Evolutionary conservation across 495 filamentous ascomycete genomes (phyloP), one percentile per base, ranked within the genome.

Genomic region (Astrocystis sublimbata): DNA sequence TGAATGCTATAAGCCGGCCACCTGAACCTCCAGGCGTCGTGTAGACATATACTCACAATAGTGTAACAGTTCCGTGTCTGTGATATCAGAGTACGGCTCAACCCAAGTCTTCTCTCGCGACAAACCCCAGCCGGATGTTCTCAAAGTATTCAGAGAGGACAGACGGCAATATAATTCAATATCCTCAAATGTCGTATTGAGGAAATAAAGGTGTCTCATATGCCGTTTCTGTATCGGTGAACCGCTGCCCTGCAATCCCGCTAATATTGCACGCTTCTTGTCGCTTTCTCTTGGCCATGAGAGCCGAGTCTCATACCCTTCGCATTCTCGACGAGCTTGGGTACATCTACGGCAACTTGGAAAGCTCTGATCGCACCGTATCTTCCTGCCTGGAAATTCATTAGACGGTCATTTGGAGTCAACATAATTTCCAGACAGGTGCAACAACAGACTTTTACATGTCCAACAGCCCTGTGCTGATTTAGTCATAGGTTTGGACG

Each of bases 241-340:
- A 38, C 42, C n/a, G 13, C 17, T 30, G 17, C 43, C 30, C 19
- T 51, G 59, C 46, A 52, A 49, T 31, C 46, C 47, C 19, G 26
- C 54, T 15, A 42, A 47, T 12, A 71, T 63, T 3, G 67, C 67
- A 59, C 69, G 69, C 51, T 51, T 69, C 28, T 49, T 58, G 36
- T 71, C 69, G 59, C 60, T 52, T 28, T 60, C 61, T 21, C 50
- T 67, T 10, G 69, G 69, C 69, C 69, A 71, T 43, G 69, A 71
- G 24, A 71, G 61, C 21, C 69, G 69, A 33, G 64, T 17, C 13
- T 45, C 64, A 50, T 69, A 69, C 4, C 67, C 69, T 51, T 65
- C 61, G 59, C 67, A 71, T 28, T 67, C 38, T 51, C 64, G 61
- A 38, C 47, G 51, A 45, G 61, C 53, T 51, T 62, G 47, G 45